phyloP scores from a whole-genome alignment of 805 yeast species.

The Wickerhamiella dianesei region DNA sequence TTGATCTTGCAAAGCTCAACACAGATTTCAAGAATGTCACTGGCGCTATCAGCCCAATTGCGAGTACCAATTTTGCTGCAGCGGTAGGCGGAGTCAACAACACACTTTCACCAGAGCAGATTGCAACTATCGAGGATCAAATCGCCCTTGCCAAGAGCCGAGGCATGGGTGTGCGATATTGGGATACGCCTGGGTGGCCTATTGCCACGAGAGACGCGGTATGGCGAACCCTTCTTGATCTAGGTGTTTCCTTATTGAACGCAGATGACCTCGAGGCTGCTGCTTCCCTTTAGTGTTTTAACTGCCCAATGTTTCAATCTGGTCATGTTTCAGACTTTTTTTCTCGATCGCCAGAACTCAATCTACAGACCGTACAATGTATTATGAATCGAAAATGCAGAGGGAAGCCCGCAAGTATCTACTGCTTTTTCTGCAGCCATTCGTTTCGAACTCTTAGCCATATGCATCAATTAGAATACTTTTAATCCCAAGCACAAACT shows the following conservation, averaged over 20 bases:
- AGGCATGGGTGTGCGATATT: neutral
- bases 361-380: too few relatives aligned
- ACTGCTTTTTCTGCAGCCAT: too few relatives aligned
- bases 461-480: too few relatives aligned
- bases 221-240: neutral
- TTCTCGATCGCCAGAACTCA: too few relatives aligned
- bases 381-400: too few relatives aligned
- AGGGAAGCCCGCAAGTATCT: too few relatives aligned
- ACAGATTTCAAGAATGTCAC: neutral
- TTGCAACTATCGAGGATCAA: neutral
- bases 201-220: neutral
- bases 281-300: neutral
- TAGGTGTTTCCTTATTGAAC: neutral
- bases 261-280: neutral
- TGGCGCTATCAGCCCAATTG: neutral
- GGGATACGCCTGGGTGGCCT: neutral
- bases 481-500: too few relatives aligned
- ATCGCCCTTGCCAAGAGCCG: neutral
- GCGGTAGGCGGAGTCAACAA: neutral
- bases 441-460: too few relatives aligned
- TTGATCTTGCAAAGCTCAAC: neutral
- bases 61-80: neutral
- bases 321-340: neutral
- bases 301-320: neutral
- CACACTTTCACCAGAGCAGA: neutral